phyloP scores from a whole-genome alignment of 2,329 filamentous ascomycete genomes.

The Paraphoma chrysanthemicola region DNA sequence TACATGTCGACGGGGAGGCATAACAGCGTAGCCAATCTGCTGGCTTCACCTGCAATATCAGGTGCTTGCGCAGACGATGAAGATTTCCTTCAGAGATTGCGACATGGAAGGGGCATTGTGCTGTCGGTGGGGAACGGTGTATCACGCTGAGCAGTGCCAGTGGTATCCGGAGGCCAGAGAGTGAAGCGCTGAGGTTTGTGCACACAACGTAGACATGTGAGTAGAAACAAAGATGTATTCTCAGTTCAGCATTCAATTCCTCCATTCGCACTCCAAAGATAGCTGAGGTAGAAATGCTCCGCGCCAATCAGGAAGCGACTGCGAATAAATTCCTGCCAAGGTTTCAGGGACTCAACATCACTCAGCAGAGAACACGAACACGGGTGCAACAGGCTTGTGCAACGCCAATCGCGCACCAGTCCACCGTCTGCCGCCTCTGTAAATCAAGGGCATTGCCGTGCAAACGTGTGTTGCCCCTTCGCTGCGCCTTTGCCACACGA shows the following conservation, averaged over 20 bases:
- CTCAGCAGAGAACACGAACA: conserved; percentile 24
- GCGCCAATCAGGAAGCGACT: conserved; percentile 8
- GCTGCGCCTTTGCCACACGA: conserved; percentile 8
- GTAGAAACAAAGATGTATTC: not conserved
- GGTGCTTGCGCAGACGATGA: too few relatives aligned
- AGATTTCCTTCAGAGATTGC: too few relatives aligned
- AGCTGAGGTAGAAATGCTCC: conserved; percentile 6
- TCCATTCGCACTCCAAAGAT: not conserved
- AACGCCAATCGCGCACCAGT: conserved; percentile 19
- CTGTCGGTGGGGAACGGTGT: too few relatives aligned
- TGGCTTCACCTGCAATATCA: too few relatives aligned
- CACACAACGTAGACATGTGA: not conserved
- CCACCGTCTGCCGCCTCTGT: conserved; percentile 5
- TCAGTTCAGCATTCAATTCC: not conserved
- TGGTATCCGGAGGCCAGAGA: too few relatives aligned
- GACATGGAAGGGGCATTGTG: too few relatives aligned
- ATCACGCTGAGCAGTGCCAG: too few relatives aligned
- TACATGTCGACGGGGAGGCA: too few relatives aligned
- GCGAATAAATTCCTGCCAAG: conserved; percentile 21
- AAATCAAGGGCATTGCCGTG: conserved; percentile 16
- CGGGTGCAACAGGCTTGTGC: conserved; percentile 20
- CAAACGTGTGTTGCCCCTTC: conserved; percentile 3
- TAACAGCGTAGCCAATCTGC: too few relatives aligned
- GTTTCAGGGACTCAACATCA: conserved; percentile 21
- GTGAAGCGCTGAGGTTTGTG: too few relatives aligned